Conservation (phyloP, 257 asterid species). For the Solanum chmielewskii region DNA sequence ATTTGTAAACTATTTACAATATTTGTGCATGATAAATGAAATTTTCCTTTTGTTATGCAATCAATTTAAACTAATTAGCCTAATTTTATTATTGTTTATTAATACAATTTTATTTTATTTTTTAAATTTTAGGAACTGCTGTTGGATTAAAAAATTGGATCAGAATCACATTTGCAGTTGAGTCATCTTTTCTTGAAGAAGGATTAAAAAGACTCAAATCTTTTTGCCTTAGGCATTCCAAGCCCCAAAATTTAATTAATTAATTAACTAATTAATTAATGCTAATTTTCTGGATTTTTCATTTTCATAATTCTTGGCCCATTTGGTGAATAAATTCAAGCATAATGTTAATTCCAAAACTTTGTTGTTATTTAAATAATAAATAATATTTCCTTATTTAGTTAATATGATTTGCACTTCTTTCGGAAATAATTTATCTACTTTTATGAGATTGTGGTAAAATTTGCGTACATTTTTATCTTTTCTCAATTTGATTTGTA, state of each 20-base stretch:
- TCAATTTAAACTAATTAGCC: neutral
- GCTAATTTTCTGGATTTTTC: neutral
- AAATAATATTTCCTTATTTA: neutral
- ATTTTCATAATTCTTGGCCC: neutral
- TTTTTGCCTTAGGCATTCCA: conserved; percentile 48
- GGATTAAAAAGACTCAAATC: conserved; percentile 39
- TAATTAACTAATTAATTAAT: neutral
- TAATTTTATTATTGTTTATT: neutral
- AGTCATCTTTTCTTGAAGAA: conserved; percentile 24
- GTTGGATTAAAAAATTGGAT: conserved; percentile 47
- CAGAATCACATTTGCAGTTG: conserved; percentile 56
- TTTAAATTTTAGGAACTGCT: conserved; percentile 33
- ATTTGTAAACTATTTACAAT: neutral
- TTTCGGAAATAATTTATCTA: too few species aligned
- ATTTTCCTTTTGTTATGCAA: neutral
- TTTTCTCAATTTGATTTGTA: too few species aligned
- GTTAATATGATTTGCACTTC: neutral
- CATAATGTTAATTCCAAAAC: neutral
- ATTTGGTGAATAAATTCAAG: neutral
- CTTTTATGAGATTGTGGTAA: too few species aligned
- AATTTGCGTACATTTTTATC: too few species aligned
- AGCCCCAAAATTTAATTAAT: neutral
- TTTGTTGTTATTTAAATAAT: neutral
- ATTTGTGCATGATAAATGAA: neutral
- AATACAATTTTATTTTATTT: neutral